phyloP scores from a whole-genome alignment of 768 basidiomycete genomes.

The Hygrophorus pudorinus region DNA sequence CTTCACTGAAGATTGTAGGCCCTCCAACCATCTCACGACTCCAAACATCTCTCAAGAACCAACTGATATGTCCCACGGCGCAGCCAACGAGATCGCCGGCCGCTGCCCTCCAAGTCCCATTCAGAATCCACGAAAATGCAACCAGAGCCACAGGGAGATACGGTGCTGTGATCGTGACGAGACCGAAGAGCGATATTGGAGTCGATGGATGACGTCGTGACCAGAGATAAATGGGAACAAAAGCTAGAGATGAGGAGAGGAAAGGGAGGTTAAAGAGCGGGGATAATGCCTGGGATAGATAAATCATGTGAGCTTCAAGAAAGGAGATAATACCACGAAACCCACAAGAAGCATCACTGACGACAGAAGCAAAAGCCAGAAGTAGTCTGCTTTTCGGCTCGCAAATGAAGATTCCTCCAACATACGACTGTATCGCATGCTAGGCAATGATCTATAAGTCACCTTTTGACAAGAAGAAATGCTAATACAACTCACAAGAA shows the following conservation, averaged over 20 bases:
- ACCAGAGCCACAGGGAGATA: slow-evolving; percentile 92
- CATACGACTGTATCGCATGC: slow-evolving; percentile 96
- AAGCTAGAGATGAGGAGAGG: slow-evolving; percentile 86
- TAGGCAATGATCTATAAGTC: slow-evolving; percentile 20
- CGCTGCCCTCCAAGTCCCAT: slow-evolving; percentile 77
- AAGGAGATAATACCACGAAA: slow-evolving; percentile 6
- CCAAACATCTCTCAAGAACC: slow-evolving; percentile 84
- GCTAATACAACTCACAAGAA: slow-evolving; percentile 75
- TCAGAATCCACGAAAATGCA: slow-evolving; percentile 74
- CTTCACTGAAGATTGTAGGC: slow-evolving; percentile 58
- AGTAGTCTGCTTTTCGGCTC: slow-evolving; percentile 86
- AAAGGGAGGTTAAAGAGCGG: slow-evolving; percentile 89
- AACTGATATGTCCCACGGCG: slow-evolving; percentile 77
- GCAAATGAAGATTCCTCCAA: slow-evolving; percentile 95
- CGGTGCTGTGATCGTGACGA: slow-evolving; percentile 90
- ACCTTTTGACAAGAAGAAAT: background rate
- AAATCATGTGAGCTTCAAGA: background rate
- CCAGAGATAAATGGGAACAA: slow-evolving; percentile 97
- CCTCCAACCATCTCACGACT: slow-evolving; percentile 80
- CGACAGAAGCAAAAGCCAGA: slow-evolving; percentile 86
- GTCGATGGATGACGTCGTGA: slow-evolving; percentile 88
- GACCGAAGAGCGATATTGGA: slow-evolving; percentile 92
- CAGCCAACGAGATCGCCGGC: slow-evolving; percentile 78
- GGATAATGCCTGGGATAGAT: slow-evolving; percentile 50
- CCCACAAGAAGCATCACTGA: slow-evolving; percentile 78